These are phyloP conservation scores for Immersiporthe knoxdaviesiana DNA, from an alignment of 2,329 filamentous ascomycete species.

Conservation along the genomic window DNA sequence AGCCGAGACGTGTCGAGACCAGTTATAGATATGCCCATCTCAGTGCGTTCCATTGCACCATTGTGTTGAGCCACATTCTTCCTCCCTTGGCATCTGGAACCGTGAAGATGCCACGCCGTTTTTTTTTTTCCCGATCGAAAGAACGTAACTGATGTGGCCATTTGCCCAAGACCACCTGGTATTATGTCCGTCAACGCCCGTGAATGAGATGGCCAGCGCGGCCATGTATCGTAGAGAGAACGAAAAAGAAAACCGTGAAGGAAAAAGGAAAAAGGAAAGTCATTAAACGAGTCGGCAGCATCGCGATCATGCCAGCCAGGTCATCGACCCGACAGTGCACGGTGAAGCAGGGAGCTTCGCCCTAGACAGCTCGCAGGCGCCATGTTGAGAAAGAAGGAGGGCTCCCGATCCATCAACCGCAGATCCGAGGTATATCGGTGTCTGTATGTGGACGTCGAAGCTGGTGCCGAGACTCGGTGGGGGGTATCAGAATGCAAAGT, in stretches of 20 bases:
- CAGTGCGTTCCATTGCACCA: not conserved
- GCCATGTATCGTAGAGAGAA: slow-evolving; percentile 32
- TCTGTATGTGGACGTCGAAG: slow-evolving; percentile 1
- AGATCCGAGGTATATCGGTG: not conserved
- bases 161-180: slow-evolving; percentile 26
- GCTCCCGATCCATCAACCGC: not conserved
- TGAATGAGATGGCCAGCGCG: slow-evolving; percentile 26
- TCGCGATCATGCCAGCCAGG: not conserved
- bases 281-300: slow-evolving; percentile 23
- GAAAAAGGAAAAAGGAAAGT: slow-evolving; percentile 28
- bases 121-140: slow-evolving; percentile 15
- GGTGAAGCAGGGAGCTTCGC: not conserved
- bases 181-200: slow-evolving; percentile 29
- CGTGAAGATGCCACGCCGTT: slow-evolving; percentile 10
- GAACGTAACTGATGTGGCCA: slow-evolving; percentile 21
- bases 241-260: slow-evolving; percentile 33
- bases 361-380: not conserved
- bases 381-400: not conserved
- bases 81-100: not conserved
- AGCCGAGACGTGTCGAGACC: not conserved
- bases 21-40: not conserved
- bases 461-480: slow-evolving; percentile 27
- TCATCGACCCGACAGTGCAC: not conserved
- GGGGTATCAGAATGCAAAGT: slow-evolving; percentile 31
- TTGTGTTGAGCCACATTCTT: not conserved